These are phyloP conservation scores for Oropetium thomaeum DNA, from an alignment of 176 grass and related monocot genomes.

Conservation along the genomic window DNA sequence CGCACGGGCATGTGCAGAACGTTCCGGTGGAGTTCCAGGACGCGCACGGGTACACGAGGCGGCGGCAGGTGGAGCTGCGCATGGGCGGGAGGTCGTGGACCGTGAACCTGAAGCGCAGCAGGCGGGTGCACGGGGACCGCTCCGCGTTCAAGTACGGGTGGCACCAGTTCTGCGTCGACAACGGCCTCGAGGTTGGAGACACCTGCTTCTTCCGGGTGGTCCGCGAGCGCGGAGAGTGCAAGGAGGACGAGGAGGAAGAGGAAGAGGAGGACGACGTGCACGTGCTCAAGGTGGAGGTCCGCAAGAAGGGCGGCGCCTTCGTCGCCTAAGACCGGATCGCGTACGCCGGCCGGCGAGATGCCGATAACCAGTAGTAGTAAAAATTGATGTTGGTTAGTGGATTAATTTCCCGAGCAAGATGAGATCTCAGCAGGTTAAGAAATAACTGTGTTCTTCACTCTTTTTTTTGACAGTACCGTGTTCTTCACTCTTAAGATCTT, in stretches of 20 bases:
- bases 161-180: conserved; percentile 41
- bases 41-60: conserved; percentile 35
- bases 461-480: too few relatives aligned
- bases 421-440: too few relatives aligned
- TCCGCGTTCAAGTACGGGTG: conserved; percentile 36
- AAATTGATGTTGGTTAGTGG: too few relatives aligned
- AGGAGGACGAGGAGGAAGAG: background rate
- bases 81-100: conserved; percentile 27
- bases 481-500: too few relatives aligned
- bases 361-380: background rate
- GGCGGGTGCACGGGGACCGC: background rate
- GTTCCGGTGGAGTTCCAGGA: conserved; percentile 39
- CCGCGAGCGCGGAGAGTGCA: background rate
- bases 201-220: conserved; percentile 36
- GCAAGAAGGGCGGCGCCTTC: conserved; percentile 25
- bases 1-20: background rate
- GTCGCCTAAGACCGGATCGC: conserved; percentile 3
- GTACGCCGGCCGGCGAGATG: background rate
- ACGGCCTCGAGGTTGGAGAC: conserved; percentile 36
- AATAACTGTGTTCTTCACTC: too few relatives aligned
- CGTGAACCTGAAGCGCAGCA: conserved; percentile 38
- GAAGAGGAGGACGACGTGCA: conserved; percentile 18
- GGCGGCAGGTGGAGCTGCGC: conserved; percentile 25
- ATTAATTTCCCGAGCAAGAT: too few relatives aligned
- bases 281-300: conserved; percentile 41